Base-by-base conservation (phyloP, 306 rosid genomes). In the Medicago lupulina region DNA sequence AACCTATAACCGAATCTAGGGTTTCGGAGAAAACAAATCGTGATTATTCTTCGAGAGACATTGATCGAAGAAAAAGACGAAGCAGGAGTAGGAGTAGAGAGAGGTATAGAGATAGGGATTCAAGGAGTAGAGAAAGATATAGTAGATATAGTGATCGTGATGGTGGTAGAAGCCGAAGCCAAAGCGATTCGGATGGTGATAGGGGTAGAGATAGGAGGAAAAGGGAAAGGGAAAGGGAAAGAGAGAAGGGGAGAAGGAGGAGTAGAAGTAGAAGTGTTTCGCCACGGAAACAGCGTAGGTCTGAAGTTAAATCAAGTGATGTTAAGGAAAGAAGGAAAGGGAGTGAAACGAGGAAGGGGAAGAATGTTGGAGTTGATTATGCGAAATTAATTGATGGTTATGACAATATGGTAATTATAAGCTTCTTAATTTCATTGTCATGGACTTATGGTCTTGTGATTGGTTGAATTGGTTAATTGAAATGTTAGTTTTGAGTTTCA, bases 371-470 rank as follows among this genome's bases (percentile, higher is more conserved):
- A 34, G 71, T 75, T 75, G 93, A 89, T 81, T 86, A 81, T 82
- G 83, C 88, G 1, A 81, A 78, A 62, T 53, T 95, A 60, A 90
- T 95, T 69, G 59, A 80, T 53, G 97, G 93, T 80, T 92, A 90
- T 74, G 90, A 88, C 1, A 76, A 72, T 43, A 90, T 95, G 99
- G 99, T 92, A 84, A 16, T 72, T 68, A 73, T 63, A 10, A 9
- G 2, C 6, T 18, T 58, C 15, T 39, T 15, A 10, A 50, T 60
- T 28, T 53, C 13, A 2, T n/a, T 25, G 0, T 70, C 4, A 14
- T 59, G 41, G 1, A 18, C 21, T 1, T 7, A 14, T 59, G 41
- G 1, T 38, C 21, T 1, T 19, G 21, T 8, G 7, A 14, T 9
- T 23, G 36, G 11, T 55, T 19, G 2, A 10, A 4, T n/a, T n/a